Evolutionary conservation across 169 alveolate species (phyloP), one percentile per base, ranked within the genome.

Genomic region (Blepharisma undulans): DNA sequence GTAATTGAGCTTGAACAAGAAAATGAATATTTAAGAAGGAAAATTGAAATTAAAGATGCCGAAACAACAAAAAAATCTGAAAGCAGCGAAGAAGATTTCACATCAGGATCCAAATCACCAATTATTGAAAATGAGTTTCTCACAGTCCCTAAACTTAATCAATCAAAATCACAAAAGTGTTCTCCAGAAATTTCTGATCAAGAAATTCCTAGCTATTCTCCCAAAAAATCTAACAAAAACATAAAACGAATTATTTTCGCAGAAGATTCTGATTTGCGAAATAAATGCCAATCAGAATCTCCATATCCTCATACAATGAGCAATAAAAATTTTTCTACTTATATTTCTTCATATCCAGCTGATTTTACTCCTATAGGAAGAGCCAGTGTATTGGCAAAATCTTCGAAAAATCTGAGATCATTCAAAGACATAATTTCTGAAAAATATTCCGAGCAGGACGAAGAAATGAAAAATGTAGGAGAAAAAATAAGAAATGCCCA

Each of bases 11-110:
- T 95, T 0, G 87, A 93, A 66, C 93, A 94, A 25, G 97, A 95
- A 89, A 95, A 95, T 88, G 81, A 90, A 32, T 91, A 92, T 74
- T 76, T 95, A 5, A 94, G 90, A 82, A 89, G 89, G 59, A 77
- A 21, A 19, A 27, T n/a, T 34, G 87, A 84, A 10, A 93, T 91
- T 27, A 81, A 90, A 60, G 92, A 80, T 12, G 82, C 80, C 33
- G 94, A 91, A 61, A 95, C 94, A 18, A 96, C 94, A 33, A 91
- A 90, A 92, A 88, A 92, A 88, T 36, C 27, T 93, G 21, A 81
- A 91, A 89, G 36, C 74, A 19, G 95, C 87, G 80, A 22, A 84
- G 27, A 32, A 32, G 60, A 22, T 21, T 4, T 14, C 34, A 25
- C 89, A 25, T 33, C 74, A 84, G 89, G 60, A 19, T 22, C 77